These are phyloP conservation scores for Pontederia paniculata DNA, from an alignment of 176 grass and related monocot genomes.

Conservation along the genomic window DNA sequence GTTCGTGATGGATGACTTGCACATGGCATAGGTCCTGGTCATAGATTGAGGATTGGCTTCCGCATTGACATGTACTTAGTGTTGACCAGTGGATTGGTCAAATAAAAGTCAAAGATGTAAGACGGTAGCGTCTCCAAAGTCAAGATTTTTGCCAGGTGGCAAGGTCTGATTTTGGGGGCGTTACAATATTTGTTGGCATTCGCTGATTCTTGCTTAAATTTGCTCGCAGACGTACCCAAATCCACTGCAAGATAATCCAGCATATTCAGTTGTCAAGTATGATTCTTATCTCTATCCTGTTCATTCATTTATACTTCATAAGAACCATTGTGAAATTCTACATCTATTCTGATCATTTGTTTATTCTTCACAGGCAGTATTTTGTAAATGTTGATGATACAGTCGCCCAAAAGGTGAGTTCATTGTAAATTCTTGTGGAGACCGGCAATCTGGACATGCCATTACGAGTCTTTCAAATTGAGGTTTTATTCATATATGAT, in stretches of 20 bases:
- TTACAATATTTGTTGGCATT: neutral
- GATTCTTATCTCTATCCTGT: neutral
- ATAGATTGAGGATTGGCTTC: too few species aligned
- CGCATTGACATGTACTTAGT: too few species aligned
- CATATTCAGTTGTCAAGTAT: conserved; percentile 97
- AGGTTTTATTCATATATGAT: neutral
- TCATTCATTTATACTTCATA: conserved; percentile 1
- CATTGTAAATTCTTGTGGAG: neutral
- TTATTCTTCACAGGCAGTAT: conserved; percentile 61
- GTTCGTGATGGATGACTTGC: too few species aligned
- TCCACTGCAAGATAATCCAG: conserved; percentile 82
- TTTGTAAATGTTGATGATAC: conserved; percentile 76
- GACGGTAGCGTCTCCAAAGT: too few species aligned
- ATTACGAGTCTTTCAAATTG: neutral
- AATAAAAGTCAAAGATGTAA: too few species aligned
- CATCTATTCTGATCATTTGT: neutral
- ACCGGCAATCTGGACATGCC: neutral
- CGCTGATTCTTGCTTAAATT: conserved; percentile 10
- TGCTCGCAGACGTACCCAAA: conserved; percentile 67
- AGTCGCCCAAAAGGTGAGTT: conserved; percentile 80
- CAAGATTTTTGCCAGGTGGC: too few species aligned
- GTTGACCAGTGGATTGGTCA: too few species aligned
- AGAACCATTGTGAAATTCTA: too few species aligned
- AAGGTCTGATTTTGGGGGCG: too few species aligned
- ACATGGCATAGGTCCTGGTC: too few species aligned